These are phyloP conservation scores for Hermanozyma aechmeae DNA, from an alignment of 805 yeast species.

Conservation along the genomic window DNA sequence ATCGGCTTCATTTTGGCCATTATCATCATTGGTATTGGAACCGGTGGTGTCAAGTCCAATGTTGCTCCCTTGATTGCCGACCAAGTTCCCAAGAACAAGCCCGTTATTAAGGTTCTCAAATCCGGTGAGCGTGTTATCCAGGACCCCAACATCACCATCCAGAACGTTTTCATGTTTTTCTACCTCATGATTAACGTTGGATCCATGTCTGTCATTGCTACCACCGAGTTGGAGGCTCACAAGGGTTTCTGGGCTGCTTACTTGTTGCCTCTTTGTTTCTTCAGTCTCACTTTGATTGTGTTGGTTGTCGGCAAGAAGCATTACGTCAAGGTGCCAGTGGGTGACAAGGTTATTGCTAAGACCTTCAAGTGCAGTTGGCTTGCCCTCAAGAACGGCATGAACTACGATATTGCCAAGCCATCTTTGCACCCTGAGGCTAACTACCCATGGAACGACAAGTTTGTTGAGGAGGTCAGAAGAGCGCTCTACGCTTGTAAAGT, in stretches of 20 bases:
- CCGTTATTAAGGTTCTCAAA: conserved; percentile 27
- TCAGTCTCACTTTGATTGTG: conserved; percentile 41
- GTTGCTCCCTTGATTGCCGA: conserved; percentile 67
- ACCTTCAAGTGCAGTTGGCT: conserved; percentile 37
- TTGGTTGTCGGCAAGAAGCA: conserved; percentile 43
- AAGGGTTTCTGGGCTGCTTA: conserved; percentile 71
- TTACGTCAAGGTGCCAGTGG: conserved; percentile 52
- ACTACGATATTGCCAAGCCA: conserved; percentile 51
- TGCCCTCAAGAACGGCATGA: conserved; percentile 38
- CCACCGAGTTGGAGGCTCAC: conserved; percentile 59
- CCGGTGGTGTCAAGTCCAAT: conserved; percentile 76
- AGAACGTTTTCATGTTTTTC: conserved; percentile 67
- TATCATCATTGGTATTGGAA: conserved; percentile 61
- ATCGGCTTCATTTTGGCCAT: conserved; percentile 55
- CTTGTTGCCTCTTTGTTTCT: conserved; percentile 57
- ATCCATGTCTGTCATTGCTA: conserved; percentile 64
- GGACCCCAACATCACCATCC: conserved; percentile 64
- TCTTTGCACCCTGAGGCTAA: conserved; percentile 37
- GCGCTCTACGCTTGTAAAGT: conserved; percentile 66
- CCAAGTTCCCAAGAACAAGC: conserved; percentile 30
- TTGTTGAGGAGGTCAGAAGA: conserved; percentile 65
- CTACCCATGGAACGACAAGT: conserved; percentile 55
- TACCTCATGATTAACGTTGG: conserved; percentile 74
- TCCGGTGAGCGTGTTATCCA: conserved; percentile 32
- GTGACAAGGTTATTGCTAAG: conserved; percentile 50